Evolutionary conservation across 23 red algal species (phyloP).

Genomic region (Gracilaria domingensis): DNA sequence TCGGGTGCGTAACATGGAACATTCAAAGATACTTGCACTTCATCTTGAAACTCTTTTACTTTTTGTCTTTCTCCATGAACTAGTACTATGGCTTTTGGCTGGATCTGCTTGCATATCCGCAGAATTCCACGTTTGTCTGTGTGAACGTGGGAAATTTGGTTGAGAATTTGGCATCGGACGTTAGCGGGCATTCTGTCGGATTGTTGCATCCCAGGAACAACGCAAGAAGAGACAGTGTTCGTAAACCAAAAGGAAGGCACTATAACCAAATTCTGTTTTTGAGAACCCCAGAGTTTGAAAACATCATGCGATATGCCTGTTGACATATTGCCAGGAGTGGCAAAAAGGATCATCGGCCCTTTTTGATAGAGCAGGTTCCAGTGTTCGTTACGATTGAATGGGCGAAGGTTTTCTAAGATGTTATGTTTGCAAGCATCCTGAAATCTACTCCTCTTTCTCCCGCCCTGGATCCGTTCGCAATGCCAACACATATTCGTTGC

Average conservation of each 20-base stretch:
- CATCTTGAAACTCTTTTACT: conserved; percentile 42
- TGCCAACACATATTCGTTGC: conserved; percentile 6
- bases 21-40: conserved; percentile 13
- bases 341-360: conserved; percentile 77
- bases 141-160: conserved; percentile 55
- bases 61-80: conserved; percentile 73
- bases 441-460: conserved; percentile 32
- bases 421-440: conserved; percentile 20
- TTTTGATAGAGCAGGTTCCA: conserved; percentile 39
- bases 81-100: conserved; percentile 50
- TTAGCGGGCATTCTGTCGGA: background rate
- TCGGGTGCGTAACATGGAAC: conserved; percentile 51
- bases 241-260: conserved; percentile 57
- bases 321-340: conserved; percentile 69
- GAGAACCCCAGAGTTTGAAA: conserved; percentile 35
- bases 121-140: conserved; percentile 69
- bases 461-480: background rate
- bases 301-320: conserved; percentile 79
- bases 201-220: background rate
- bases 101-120: conserved; percentile 46
- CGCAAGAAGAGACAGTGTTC: conserved; percentile 14
- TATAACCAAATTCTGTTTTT: conserved; percentile 63
- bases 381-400: conserved; percentile 68
- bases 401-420: conserved; percentile 30
- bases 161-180: conserved; percentile 55